Base-by-base conservation (phyloP, 2,329 filamentous ascomycete genomes). In the Aureobasidium sp. region DNA sequence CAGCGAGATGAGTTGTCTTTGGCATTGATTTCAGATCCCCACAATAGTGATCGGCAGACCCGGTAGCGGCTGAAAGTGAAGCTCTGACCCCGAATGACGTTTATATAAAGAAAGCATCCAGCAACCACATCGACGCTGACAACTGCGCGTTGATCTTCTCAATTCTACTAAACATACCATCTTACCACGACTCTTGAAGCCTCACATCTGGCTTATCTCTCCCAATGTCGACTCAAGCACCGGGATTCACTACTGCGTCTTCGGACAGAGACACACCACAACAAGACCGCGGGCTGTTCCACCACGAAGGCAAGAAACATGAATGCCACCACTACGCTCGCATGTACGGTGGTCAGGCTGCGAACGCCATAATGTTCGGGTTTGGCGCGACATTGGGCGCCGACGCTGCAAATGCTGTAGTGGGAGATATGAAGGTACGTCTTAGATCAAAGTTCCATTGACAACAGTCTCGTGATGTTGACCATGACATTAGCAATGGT, bases 321-420 rank as follows among this genome's bases (percentile, higher is more conserved):
- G 60, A 70, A 52, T 65, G 58, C 8, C 69, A 71, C 59, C 69
- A 71, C 54, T 70, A 70, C 47, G 42, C 69, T 45, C 61, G 69
- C 37, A 69, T 68, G 68, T 71, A 70, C 61, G 69, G 68, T 14
- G 69, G 69, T 1, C 66, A 68, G 54, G 68, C 64, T 5, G 39
- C 66, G n/a, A 60, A 66, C 11, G 68, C 69, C 1, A 63, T 65
- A 11, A 65, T 68, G 62, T 68, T 56, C 52, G 69, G 69, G 2
- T 70, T 71, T 37, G 69, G 68, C 12, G 67, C 67, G 5, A 70
- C 69, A 11, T 33, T 69, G 22, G 68, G 69, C 4, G 68, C 69
- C 9, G 68, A 71, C 50, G 69, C 66, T 52, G 69, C 69, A 2
- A 70, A 71, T 54, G 67, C 66, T 33, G 67, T 64, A 17, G 66